phyloP scores from a whole-genome alignment of 2,329 filamentous ascomycete species.

The Nigrograna mackinnonii region DNA sequence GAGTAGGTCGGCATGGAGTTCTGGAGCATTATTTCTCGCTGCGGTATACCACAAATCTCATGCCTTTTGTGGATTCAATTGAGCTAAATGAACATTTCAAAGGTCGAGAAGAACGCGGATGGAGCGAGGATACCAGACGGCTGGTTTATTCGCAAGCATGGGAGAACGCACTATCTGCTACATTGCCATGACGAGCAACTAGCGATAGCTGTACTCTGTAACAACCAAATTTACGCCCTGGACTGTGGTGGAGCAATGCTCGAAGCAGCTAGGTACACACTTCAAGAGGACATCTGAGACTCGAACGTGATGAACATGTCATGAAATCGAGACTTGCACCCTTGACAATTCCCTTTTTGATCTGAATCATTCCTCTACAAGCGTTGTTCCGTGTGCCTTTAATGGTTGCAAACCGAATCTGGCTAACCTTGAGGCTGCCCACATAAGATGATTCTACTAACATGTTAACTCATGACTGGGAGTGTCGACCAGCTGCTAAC shows the following conservation, averaged over 20 bases:
- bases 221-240: slow-evolving; percentile 26
- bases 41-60: slow-evolving; percentile 30
- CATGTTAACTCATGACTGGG: no score
- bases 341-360: slow-evolving; percentile 10
- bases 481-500: no score
- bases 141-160: background rate
- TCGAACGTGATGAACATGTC: slow-evolving; percentile 43
- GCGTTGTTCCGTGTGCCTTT: no score
- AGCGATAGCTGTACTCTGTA: slow-evolving; percentile 43
- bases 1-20: slow-evolving; percentile 20
- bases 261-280: slow-evolving; percentile 34
- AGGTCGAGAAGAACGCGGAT: slow-evolving; percentile 15
- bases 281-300: slow-evolving; percentile 32
- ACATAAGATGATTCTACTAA: no score
- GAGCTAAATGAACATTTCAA: slow-evolving; percentile 25
- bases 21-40: slow-evolving; percentile 13
- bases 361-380: no score
- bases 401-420: no score
- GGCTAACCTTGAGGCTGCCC: no score
- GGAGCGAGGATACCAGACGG: background rate
- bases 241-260: slow-evolving; percentile 23
- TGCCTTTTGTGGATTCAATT: slow-evolving; percentile 13
- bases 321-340: slow-evolving; percentile 40
- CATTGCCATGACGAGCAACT: slow-evolving; percentile 37
- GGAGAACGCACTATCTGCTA: slow-evolving; percentile 42